phyloP scores from a whole-genome alignment of 2,329 filamentous ascomycete genomes.

The Phialophora tarda region DNA sequence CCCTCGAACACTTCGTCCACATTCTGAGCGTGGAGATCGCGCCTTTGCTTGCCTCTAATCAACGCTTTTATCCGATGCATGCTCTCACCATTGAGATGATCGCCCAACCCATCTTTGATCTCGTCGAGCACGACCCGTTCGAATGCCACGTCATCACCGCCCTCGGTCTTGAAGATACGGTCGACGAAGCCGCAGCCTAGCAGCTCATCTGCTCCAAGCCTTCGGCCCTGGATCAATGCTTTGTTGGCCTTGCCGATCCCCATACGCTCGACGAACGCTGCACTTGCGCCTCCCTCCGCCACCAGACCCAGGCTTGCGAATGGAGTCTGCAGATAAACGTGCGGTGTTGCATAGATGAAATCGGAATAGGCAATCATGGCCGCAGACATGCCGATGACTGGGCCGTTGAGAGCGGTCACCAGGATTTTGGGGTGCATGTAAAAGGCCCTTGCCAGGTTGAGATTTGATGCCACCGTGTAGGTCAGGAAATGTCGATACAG shows the following conservation, averaged over 20 bases:
- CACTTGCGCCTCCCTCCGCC: slow-evolving; percentile 55
- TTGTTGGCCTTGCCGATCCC: slow-evolving; percentile 58
- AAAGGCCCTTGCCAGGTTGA: slow-evolving; percentile 86
- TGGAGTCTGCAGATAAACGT: slow-evolving; percentile 55
- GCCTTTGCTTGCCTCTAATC: slow-evolving; percentile 73
- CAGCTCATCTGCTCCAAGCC: slow-evolving; percentile 51
- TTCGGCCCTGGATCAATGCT: slow-evolving; percentile 57
- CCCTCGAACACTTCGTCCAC: slow-evolving; percentile 84
- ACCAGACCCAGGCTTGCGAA: slow-evolving; percentile 56
- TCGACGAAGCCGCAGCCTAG: slow-evolving; percentile 54
- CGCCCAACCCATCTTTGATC: slow-evolving; percentile 81
- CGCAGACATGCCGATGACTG: slow-evolving; percentile 56
- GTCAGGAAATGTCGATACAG: slow-evolving; percentile 63
- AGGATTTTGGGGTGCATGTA: slow-evolving; percentile 76
- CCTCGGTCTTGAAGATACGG: slow-evolving; percentile 50
- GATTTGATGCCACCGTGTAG: slow-evolving; percentile 79
- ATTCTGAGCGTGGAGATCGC: slow-evolving; percentile 75
- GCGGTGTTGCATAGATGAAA: slow-evolving; percentile 53
- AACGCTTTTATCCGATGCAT: slow-evolving; percentile 82
- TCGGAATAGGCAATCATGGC: slow-evolving; percentile 56
- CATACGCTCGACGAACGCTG: slow-evolving; percentile 54
- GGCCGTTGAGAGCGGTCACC: slow-evolving; percentile 58
- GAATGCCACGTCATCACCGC: slow-evolving; percentile 67
- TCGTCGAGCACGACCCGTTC: slow-evolving; percentile 72
- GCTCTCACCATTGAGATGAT: slow-evolving; percentile 78